Evolutionary conservation across 768 basidiomycete species (phyloP).

Genomic region (Botryobasidium botryosum): DNA sequence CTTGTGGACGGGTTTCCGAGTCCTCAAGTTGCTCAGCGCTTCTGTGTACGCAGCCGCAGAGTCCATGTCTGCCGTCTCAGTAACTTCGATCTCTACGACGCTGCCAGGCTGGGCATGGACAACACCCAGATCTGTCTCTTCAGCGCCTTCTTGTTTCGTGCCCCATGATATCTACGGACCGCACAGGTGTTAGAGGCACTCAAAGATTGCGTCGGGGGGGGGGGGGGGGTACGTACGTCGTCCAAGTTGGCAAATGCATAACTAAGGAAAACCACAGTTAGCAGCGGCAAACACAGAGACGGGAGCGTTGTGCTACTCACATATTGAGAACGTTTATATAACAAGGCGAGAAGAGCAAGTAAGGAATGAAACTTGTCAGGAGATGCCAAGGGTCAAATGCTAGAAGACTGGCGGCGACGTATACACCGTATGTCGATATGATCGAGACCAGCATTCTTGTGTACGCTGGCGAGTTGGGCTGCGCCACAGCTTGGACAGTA

Average conservation of each 20-base stretch:
- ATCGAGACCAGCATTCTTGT: slow-evolving; percentile 69
- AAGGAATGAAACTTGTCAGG: slow-evolving; percentile 78
- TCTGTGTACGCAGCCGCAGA: slow-evolving; percentile 70
- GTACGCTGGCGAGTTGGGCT: slow-evolving; percentile 45
- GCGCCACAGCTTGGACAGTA: slow-evolving; percentile 48
- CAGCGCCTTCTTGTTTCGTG: slow-evolving; percentile 73
- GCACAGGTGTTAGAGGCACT: not conserved
- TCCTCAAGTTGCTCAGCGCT: slow-evolving; percentile 54
- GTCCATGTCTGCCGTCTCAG: slow-evolving; percentile 67
- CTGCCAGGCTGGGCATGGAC: slow-evolving; percentile 41
- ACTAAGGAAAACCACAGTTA: slow-evolving; percentile 23
- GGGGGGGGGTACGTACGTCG: slow-evolving; percentile 35
- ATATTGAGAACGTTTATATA: slow-evolving; percentile 66
- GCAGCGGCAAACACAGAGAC: slow-evolving; percentile 3
- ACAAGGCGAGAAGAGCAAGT: slow-evolving; percentile 69
- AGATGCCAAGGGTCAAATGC: slow-evolving; percentile 96
- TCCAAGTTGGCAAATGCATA: slow-evolving; percentile 78
- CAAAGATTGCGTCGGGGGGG: not conserved
- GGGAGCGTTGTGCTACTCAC: slow-evolving; percentile 33
- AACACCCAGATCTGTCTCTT: slow-evolving; percentile 64
- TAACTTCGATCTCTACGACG: slow-evolving; percentile 65
- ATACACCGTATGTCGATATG: slow-evolving; percentile 75
- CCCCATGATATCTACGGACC: slow-evolving; percentile 69
- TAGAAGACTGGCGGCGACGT: slow-evolving; percentile 56
- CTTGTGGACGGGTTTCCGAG: slow-evolving; percentile 30